Evolutionary conservation across 1,284 basidiomycete genomes (phyloP), one percentile per base, ranked within the genome.

Genomic region (Hymenochaete sp.): DNA sequence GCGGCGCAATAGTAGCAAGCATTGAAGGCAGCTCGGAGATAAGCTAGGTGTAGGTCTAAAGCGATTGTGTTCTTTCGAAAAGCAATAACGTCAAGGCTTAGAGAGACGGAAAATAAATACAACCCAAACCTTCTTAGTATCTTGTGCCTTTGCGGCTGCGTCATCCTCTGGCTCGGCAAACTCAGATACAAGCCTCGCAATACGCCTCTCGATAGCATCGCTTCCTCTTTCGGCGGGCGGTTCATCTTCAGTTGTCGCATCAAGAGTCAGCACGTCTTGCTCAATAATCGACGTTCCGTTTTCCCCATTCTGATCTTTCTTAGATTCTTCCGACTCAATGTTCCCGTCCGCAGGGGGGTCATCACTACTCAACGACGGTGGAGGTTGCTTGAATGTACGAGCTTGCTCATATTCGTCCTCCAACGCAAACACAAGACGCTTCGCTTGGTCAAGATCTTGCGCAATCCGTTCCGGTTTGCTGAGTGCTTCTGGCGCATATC

Each of bases 1-100:
- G 90, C 82, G 56, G 87, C 82, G 70, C 93, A 97, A 68, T 97
- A 97, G 67, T 93, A 97, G 75, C 93, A 93, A 59, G 86, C 82
- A 73, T 89, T 75, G 66, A 85, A 91, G 43, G 82, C 86, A 60
- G 76, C 72, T 56, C 90, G 83, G 58, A 93, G 68, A 65, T 91
- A 91, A 44, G 79, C 77, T 62, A 92, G 70, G 62, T 89, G 88
- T 62, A 92, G 64, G 68, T 93, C 90, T 63, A 93, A 72, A 56
- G 84, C 73, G 59, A 87, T 68, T 57, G 77, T 73, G 59, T 73
- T 73, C 82, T 88, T 56, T 28, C 38, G 38, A 31, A 9, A 31
- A 31, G 28, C 10, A 10, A 31, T 14, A 10, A 10, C 14, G 14
- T 31, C 28, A 31, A 31, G 9, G 28, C 9, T 14, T 10, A 9